Percentiles rank a stretch among this genome's conserved stretches.
These are phyloP conservation scores for Candida tropicalis DNA, from an alignment of 1,139 yeast species.

Conservation along the genomic window DNA sequence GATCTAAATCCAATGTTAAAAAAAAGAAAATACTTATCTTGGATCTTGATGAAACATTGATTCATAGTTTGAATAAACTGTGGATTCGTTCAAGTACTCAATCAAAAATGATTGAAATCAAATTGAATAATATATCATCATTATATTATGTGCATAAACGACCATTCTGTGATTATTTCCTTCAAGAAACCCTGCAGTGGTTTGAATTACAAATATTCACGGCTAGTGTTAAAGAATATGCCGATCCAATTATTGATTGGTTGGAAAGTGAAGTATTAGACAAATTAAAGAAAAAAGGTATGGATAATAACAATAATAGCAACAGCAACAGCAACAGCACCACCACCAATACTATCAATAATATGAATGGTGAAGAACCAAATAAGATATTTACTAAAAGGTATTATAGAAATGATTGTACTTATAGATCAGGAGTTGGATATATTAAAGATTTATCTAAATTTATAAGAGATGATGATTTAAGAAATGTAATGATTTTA, in stretches of 20 bases:
- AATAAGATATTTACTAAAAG: slow-evolving; percentile 52
- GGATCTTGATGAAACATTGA: slow-evolving; percentile 91
- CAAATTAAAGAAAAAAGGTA: slow-evolving; percentile 14
- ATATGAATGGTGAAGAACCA: neutral
- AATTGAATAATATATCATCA: slow-evolving; percentile 67
- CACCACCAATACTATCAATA: too few species aligned
- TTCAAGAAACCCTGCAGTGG: slow-evolving; percentile 82
- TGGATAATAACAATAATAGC: neutral
- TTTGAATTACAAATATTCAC: slow-evolving; percentile 88
- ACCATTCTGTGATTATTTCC: slow-evolving; percentile 86
- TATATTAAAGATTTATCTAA: slow-evolving; percentile 82
- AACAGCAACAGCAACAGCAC: neutral
- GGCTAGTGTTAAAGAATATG: slow-evolving; percentile 92
- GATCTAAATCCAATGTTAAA: slow-evolving; percentile 39
- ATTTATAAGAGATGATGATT: slow-evolving; percentile 51
- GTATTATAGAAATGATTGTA: slow-evolving; percentile 80
- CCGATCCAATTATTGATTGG: slow-evolving; percentile 96
- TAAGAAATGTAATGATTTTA: slow-evolving; percentile 74
- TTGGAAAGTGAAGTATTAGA: slow-evolving; percentile 48
- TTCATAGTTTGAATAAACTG: slow-evolving; percentile 82
- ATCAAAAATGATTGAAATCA: slow-evolving; percentile 84
- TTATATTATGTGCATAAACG: slow-evolving; percentile 89
- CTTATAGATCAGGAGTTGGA: slow-evolving; percentile 75
- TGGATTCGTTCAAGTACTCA: slow-evolving; percentile 49
- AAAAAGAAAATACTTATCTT: slow-evolving; percentile 71